These are phyloP conservation scores for Hydnum rufescens DNA, from an alignment of 768 basidiomycete genomes.

Conservation along the genomic window DNA sequence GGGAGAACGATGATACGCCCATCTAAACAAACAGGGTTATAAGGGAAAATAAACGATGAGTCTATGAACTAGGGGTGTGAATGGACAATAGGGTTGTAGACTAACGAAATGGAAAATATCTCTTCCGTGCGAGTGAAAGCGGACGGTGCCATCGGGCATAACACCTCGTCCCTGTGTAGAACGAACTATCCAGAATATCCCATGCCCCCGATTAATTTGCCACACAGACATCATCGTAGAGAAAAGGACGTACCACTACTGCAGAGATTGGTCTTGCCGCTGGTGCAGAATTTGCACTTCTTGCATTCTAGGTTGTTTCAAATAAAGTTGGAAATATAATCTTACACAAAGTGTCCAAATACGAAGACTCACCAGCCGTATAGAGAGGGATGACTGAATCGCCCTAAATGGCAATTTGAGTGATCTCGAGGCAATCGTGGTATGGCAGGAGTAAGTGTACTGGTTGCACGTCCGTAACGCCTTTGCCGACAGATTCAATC, in stretches of 20 bases:
- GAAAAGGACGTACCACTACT: conserved; percentile 64
- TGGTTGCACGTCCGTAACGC: conserved; percentile 59
- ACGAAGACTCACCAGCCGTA: conserved; percentile 49
- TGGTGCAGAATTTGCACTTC: conserved; percentile 98
- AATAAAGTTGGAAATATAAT: too few species aligned
- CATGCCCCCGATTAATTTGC: too few species aligned
- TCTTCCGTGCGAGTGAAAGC: conserved; percentile 81
- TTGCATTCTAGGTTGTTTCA: conserved; percentile 55
- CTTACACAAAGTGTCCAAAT: background rate
- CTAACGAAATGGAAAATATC: conserved; percentile 79
- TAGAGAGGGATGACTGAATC: conserved; percentile 97
- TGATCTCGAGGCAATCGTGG: background rate
- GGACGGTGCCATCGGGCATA: conserved; percentile 78
- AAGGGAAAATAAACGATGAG: too few species aligned
- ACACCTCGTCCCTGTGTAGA: conserved; percentile 83
- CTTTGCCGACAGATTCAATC: conserved; percentile 96
- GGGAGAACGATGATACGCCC: conserved; percentile 99
- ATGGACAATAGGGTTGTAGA: too few species aligned
- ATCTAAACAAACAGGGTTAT: conserved; percentile 50
- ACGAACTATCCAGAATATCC: conserved; percentile 69
- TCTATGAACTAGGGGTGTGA: too few species aligned
- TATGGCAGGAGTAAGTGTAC: conserved; percentile 20
- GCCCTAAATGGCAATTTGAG: conserved; percentile 26
- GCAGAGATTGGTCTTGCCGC: conserved; percentile 97
- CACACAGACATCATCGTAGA: too few species aligned